Conservation (phyloP, 2,329 filamentous ascomycete genomes). For the Neocatenulostroma microsporum region DNA sequence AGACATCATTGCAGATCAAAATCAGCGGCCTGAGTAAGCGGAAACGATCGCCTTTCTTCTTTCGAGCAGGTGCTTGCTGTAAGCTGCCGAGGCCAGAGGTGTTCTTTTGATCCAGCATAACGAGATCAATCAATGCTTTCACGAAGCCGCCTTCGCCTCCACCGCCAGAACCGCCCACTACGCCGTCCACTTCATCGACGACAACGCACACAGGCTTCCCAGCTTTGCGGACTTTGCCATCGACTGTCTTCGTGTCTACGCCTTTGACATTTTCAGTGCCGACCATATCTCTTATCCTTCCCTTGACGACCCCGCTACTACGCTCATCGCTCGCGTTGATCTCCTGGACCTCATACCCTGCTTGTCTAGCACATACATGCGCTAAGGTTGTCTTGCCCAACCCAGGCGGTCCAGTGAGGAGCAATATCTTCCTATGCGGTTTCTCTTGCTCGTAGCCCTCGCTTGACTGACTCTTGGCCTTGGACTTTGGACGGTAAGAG, state of each 20-base stretch:
- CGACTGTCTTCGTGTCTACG: slow-evolving; percentile 47
- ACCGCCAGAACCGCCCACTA: slow-evolving; percentile 67
- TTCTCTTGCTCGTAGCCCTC: slow-evolving; percentile 51
- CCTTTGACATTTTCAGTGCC: slow-evolving; percentile 89
- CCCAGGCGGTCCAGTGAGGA: slow-evolving; percentile 85
- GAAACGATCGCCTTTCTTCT: slow-evolving; percentile 79
- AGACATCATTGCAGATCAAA: slow-evolving; percentile 94
- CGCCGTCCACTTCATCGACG: slow-evolving; percentile 94
- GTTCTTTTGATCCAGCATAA: slow-evolving; percentile 81
- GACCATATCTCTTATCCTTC: slow-evolving; percentile 81
- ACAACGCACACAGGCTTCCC: slow-evolving; percentile 87
- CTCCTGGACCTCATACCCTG: slow-evolving; percentile 92
- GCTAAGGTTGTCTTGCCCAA: slow-evolving; percentile 93
- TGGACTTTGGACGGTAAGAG: slow-evolving; percentile 52
- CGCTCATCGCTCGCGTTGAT: slow-evolving; percentile 97
- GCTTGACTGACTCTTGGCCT: slow-evolving; percentile 38
- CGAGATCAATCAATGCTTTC: slow-evolving; percentile 85
- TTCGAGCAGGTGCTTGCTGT: slow-evolving; percentile 34
- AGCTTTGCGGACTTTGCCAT: slow-evolving; percentile 57
- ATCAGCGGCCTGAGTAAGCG: slow-evolving; percentile 80
- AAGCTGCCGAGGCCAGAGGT: slow-evolving; percentile 33
- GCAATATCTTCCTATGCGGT: slow-evolving; percentile 74
- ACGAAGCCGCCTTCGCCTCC: slow-evolving; percentile 90
- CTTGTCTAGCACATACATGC: slow-evolving; percentile 90
- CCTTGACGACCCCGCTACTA: slow-evolving; percentile 81